A percentile compares a stretch with the other conserved stretches of the same genome.
Evolutionary conservation across 495 filamentous ascomycete species (phyloP).

Genomic region (Aspergillus biplanus): DNA sequence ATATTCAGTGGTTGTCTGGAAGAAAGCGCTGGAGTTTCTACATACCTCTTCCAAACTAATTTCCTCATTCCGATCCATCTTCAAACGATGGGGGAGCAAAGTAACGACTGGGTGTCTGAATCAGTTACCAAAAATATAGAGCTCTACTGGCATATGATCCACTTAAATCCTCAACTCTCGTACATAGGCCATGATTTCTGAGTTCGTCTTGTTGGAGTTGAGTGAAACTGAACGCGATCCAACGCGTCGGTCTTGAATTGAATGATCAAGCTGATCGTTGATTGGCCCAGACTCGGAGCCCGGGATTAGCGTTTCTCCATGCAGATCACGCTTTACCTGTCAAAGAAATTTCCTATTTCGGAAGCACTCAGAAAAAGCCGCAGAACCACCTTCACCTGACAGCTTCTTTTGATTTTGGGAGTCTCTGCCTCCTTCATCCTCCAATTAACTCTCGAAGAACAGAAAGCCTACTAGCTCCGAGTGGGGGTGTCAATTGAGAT

Average conservation of each 20-base stretch:
- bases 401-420: too few species aligned
- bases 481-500: not conserved
- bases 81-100: not conserved
- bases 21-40: not conserved
- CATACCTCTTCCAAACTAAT: conserved; percentile 45
- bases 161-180: not conserved
- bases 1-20: not conserved
- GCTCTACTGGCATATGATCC: not conserved
- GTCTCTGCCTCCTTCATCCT: not conserved
- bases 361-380: not conserved
- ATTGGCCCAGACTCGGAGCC: not conserved
- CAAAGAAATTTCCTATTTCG: not conserved
- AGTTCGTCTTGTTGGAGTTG: not conserved
- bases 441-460: too few species aligned
- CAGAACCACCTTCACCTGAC: not conserved
- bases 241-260: not conserved
- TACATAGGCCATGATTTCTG: not conserved
- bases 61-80: conserved; percentile 45
- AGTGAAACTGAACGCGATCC: not conserved
- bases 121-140: not conserved
- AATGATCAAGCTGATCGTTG: not conserved
- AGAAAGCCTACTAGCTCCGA: too few species aligned
- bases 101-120: not conserved
- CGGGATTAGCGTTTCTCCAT: not conserved
- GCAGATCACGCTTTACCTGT: not conserved